Conservation (phyloP, 257 asterid genomes). For the Rhazya stricta region DNA sequence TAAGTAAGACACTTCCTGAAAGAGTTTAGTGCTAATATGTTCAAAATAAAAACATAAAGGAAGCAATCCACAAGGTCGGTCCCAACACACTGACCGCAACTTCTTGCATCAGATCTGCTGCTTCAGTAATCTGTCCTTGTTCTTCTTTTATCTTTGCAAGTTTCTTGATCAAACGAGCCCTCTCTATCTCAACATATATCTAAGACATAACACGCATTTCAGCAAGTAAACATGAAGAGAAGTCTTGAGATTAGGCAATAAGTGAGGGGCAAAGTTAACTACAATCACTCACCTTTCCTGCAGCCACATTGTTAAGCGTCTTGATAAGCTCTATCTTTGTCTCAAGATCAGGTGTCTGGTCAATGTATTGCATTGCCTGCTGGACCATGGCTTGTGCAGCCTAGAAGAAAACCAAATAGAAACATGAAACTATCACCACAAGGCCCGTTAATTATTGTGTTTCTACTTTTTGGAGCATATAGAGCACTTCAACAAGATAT, state of each 20-base stretch:
- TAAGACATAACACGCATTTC: constrained; percentile 14
- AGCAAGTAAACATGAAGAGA: neutral
- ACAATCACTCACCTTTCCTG: constrained; percentile 72
- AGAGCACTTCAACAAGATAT: constrained; percentile 1
- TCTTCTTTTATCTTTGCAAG: constrained; percentile 93
- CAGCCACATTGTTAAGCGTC: constrained; percentile 85
- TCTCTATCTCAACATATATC: constrained; percentile 98
- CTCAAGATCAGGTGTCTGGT: constrained; percentile 89
- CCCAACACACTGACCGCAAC: constrained; percentile 69
- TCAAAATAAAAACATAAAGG: neutral
- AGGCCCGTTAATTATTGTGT: neutral
- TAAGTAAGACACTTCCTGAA: neutral
- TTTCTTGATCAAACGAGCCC: constrained; percentile 89
- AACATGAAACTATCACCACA: constrained; percentile 3
- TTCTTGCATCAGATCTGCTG: constrained; percentile 99
- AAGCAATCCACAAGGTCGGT: neutral
- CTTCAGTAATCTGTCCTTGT: constrained; percentile 83
- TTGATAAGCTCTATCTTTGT: constrained; percentile 83
- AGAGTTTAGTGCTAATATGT: neutral
- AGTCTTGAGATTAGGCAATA: neutral
- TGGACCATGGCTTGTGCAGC: constrained; percentile 98
- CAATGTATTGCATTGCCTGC: constrained; percentile 90
- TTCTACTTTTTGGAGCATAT: neutral
- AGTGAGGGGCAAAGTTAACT: neutral
- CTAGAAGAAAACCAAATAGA: constrained; percentile 35